These are phyloP conservation scores for Auriculariales sp. DNA, from an alignment of 768 basidiomycete genomes.

Conservation along the genomic window DNA sequence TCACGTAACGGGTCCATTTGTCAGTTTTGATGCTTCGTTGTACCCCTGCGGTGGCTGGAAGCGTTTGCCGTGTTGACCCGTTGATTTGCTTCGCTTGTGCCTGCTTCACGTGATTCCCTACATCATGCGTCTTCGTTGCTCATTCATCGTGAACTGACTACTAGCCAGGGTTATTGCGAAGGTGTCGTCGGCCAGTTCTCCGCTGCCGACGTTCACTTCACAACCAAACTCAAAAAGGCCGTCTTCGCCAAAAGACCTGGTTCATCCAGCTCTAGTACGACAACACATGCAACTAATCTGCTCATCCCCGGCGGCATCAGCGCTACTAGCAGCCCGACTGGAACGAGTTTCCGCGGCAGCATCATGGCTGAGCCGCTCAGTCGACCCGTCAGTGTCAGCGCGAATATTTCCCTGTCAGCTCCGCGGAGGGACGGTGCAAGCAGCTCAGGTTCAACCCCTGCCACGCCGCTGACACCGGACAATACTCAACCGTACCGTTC, in stretches of 20 bases:
- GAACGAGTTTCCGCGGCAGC: background rate
- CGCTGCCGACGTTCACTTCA: conserved; percentile 49
- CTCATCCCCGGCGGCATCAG: background rate
- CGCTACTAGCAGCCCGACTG: conserved; percentile 1
- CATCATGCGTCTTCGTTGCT: background rate
- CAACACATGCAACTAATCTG: background rate
- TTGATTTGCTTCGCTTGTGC: no score
- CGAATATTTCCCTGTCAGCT: background rate
- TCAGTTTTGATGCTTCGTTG: no score
- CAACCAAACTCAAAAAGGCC: conserved; percentile 62
- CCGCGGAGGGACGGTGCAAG: background rate
- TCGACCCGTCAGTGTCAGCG: background rate
- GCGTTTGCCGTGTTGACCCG: no score
- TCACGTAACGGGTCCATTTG: no score
- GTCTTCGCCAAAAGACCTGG: conserved; percentile 52
- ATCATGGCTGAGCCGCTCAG: background rate
- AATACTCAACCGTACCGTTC: no score
- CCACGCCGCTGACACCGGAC: no score
- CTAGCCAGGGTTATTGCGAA: conserved; percentile 64
- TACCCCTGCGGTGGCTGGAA: no score
- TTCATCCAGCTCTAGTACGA: background rate
- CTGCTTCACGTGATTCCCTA: background rate
- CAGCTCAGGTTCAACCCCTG: no score
- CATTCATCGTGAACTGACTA: background rate
- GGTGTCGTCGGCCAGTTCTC: conserved; percentile 70